Conservation (phyloP, 345 rosid species). For the Draba incana region DNA sequence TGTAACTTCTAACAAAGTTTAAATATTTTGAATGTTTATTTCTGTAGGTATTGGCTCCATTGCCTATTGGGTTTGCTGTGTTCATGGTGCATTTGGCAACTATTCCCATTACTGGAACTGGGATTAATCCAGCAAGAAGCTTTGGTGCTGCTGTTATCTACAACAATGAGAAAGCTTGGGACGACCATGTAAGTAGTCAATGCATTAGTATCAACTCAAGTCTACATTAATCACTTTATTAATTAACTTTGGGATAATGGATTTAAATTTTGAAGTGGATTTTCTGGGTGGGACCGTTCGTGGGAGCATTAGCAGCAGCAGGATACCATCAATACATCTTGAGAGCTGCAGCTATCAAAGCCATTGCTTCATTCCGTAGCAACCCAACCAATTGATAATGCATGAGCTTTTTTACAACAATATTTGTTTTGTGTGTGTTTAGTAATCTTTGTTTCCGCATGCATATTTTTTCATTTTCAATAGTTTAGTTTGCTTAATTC, state of each 20-base stretch:
- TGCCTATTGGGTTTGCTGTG: conserved; percentile 40
- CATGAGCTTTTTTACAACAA: conserved; percentile 8
- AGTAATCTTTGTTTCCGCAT: neutral
- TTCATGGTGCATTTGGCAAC: conserved; percentile 41
- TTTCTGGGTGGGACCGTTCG: conserved; percentile 49
- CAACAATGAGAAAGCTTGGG: conserved; percentile 44
- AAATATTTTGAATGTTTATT: neutral
- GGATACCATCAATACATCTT: conserved; percentile 43
- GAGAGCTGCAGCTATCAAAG: conserved; percentile 44
- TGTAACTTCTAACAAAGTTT: neutral
- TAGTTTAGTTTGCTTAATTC: neutral
- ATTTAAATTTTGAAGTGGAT: conserved; percentile 39
- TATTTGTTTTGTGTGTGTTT: neutral
- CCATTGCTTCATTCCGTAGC: conserved; percentile 47
- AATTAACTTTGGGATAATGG: neutral
- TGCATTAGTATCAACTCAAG: too few species aligned
- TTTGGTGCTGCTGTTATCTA: conserved; percentile 43
- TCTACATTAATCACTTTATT: neutral
- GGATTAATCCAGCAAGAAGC: conserved; percentile 41
- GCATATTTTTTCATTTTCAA: neutral
- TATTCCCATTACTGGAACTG: conserved; percentile 41
- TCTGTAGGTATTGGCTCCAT: conserved; percentile 39
- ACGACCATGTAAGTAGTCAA: conserved; percentile 35
- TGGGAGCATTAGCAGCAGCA: conserved; percentile 45
- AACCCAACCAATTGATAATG: conserved; percentile 31